Percentiles rank a stretch among this genome's conserved stretches.
phyloP scores from a whole-genome alignment of 176 grass and related monocot genomes.

The Eleusine coracana region DNA sequence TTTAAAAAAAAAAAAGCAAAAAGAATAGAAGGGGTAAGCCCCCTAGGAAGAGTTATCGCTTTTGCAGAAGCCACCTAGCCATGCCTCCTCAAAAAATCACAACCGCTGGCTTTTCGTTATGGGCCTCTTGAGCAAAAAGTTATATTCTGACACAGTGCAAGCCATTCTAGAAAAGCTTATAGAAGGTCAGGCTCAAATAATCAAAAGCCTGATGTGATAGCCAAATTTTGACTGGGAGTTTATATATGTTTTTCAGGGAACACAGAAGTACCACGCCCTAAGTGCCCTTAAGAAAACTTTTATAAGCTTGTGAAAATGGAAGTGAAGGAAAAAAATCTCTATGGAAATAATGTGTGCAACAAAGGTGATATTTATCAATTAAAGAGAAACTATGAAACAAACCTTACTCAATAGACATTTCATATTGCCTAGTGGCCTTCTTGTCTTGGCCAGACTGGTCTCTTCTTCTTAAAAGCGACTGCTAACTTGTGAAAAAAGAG shows the following conservation, averaged over 20 bases:
- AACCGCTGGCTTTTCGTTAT: neutral
- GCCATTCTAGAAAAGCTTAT: too few species aligned
- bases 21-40: too few species aligned
- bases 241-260: neutral
- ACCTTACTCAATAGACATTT: conserved; percentile 36
- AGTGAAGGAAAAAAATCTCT: neutral
- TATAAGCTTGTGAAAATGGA: neutral
- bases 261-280: neutral
- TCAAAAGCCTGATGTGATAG: neutral
- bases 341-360: neutral
- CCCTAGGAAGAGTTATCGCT: neutral
- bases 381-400: conserved; percentile 23
- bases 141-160: too few species aligned
- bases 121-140: neutral
- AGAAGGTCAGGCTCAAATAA: neutral
- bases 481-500: conserved; percentile 69
- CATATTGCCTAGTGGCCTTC: neutral
- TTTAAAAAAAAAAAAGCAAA: too few species aligned
- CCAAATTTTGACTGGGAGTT: neutral
- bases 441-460: neutral
- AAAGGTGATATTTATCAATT: neutral
- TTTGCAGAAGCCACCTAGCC: neutral
- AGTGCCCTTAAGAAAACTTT: neutral
- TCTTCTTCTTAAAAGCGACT: conserved; percentile 64
- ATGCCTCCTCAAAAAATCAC: neutral